Percentiles rank a stretch among this genome's conserved stretches.
These are phyloP conservation scores for Cordyceps pruinosa DNA, from an alignment of 2,329 filamentous ascomycete species.

Conservation along the genomic window DNA sequence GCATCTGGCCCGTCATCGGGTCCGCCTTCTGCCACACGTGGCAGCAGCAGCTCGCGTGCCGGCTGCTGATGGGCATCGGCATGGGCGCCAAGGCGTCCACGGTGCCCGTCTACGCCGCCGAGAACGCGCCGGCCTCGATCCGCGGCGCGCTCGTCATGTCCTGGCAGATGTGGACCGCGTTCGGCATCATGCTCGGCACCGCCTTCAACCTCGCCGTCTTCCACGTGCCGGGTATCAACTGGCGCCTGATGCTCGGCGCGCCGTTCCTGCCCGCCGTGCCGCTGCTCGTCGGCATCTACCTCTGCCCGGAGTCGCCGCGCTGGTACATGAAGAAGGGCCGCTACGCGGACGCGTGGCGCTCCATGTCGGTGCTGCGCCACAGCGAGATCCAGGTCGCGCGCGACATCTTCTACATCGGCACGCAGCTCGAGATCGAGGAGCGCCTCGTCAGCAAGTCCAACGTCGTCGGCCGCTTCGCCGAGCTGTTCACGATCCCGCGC, in stretches of 20 bases:
- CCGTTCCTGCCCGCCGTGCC: slow-evolving; percentile 56
- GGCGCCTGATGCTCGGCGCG: slow-evolving; percentile 58
- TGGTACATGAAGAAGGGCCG: slow-evolving; percentile 62
- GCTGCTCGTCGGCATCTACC: slow-evolving; percentile 50
- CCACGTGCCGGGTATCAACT: slow-evolving; percentile 45
- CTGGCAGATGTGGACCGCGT: slow-evolving; percentile 65
- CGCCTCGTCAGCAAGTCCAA: slow-evolving; percentile 43
- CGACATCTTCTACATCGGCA: slow-evolving; percentile 60
- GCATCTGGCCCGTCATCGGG: slow-evolving; percentile 61
- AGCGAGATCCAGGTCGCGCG: slow-evolving; percentile 51
- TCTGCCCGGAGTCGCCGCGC: slow-evolving; percentile 60
- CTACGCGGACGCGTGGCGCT: slow-evolving; percentile 53
- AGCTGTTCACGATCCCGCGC: slow-evolving; percentile 63
- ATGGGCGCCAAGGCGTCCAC: slow-evolving; percentile 71
- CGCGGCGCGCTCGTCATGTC: slow-evolving; percentile 75
- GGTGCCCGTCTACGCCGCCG: slow-evolving; percentile 70
- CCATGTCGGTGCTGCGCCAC: slow-evolving; percentile 45
- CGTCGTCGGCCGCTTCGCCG: slow-evolving; percentile 54
- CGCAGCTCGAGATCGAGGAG: slow-evolving; percentile 55
- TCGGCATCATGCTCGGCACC: slow-evolving; percentile 55
- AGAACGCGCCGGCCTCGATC: slow-evolving; percentile 62
- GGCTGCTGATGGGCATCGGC: slow-evolving; percentile 68
- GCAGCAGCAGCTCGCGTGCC: slow-evolving; percentile 62
- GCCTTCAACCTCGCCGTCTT: slow-evolving; percentile 12
- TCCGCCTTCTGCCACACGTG: slow-evolving; percentile 65